Base-by-base conservation (phyloP, 2,329 filamentous ascomycete genomes). In the Fusarium hainanense region DNA sequence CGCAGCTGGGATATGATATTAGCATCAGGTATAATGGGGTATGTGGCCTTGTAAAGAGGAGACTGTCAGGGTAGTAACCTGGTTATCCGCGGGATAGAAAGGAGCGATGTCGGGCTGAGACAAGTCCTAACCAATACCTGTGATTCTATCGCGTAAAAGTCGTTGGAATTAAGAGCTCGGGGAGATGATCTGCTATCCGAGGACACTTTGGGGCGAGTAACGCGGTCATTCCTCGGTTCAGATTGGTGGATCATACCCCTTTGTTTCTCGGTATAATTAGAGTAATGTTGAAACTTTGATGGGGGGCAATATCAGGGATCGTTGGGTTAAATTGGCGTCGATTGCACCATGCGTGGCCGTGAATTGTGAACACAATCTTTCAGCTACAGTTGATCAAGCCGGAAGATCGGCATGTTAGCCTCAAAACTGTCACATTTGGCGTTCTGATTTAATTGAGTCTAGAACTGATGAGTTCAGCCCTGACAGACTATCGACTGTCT, bases 141-240 rank as follows among this genome's bases (percentile, higher is more conserved):
- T 52, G 63, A 74, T 74, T 71, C 58, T 14, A 72, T 74, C 50
- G 70, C 58, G 69, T 74, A 74, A 74, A 20, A 37, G 34, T 7
- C 34, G 34, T 37, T 37, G 10, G 34, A n/a, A n/a, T 37, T 37
- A 30, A 30, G 28, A 30, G 28, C 28, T 14, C 69, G 67, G 58
- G 65, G 59, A 32, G 37, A 60, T 48, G 32, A 66, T 44, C 44
- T n/a, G 23, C 42, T 23, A 49, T 40, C 30, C 37, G 54, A 62
- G 61, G 57, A 55, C 41, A 50, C 44, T 32, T 51, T 23, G 47
- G 47, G 30, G 46, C 41, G 44, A 65, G 21, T 16, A 34, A 44
- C 7, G n/a, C 21, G 49, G 41, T 30, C 40, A 54, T 50, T 37
- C 13, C 34, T 67, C 30, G 47, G n/a, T 40, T 41, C 20, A 57